Percentiles rank a stretch among this genome's conserved stretches.
These are phyloP conservation scores for Jamesozyma rosinii DNA, from an alignment of 805 yeast species.

Conservation along the genomic window DNA sequence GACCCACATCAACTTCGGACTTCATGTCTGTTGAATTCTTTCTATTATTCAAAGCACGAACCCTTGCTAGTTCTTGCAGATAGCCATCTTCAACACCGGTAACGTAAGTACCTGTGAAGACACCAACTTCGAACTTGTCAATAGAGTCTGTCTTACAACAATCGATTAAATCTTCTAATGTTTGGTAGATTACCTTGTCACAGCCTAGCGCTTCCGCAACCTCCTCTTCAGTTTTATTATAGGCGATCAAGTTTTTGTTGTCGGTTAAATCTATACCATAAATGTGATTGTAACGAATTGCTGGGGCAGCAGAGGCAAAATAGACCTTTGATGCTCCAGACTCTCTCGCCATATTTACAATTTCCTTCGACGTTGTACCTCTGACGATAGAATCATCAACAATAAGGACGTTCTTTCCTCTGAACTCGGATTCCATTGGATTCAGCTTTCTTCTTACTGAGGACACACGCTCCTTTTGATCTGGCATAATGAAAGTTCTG, in stretches of 20 bases:
- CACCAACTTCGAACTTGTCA: constrained; percentile 83
- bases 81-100: constrained; percentile 89
- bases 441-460: constrained; percentile 90
- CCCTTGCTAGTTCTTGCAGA: constrained; percentile 68
- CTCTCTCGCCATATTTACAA: constrained; percentile 95
- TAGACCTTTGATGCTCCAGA: constrained; percentile 95
- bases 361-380: constrained; percentile 95
- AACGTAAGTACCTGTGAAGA: constrained; percentile 86
- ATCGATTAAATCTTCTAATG: constrained; percentile 67
- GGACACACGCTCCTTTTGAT: constrained; percentile 86
- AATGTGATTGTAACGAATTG: constrained; percentile 91
- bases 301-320: constrained; percentile 96
- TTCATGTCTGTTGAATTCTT: constrained; percentile 51
- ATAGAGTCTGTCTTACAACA: constrained; percentile 52
- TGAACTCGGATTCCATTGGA: constrained; percentile 91
- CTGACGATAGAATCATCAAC: constrained; percentile 97
- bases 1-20: constrained; percentile 65
- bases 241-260: constrained; percentile 87
- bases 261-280: constrained; percentile 98
- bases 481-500: constrained; percentile 97
- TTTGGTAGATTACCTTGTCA: constrained; percentile 83
- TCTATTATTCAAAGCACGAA: constrained; percentile 67
- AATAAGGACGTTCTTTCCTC: constrained; percentile 71
- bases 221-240: constrained; percentile 61
- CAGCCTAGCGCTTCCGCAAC: constrained; percentile 77